Percentiles rank a stretch among this genome's conserved stretches.
Evolutionary conservation across 164 flowering plant species (phyloP).

Genomic region (Vitis riparia): DNA sequence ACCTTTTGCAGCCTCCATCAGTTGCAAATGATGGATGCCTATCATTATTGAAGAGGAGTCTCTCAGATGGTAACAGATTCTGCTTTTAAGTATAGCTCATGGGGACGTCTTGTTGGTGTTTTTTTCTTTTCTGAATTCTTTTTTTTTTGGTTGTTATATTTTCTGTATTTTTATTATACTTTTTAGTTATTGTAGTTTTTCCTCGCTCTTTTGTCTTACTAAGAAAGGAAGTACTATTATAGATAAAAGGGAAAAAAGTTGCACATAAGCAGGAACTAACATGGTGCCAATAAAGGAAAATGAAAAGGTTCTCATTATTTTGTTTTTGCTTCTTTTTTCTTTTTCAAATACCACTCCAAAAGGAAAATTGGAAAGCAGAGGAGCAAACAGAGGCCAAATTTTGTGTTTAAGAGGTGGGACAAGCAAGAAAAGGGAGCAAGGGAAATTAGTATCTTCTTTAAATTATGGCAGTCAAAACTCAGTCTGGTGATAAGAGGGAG

Average conservation of each 20-base stretch:
- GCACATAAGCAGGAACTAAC: not conserved
- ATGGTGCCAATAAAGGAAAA: not conserved
- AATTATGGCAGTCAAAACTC: too few species aligned
- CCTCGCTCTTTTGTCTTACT: not conserved
- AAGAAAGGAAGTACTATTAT: not conserved
- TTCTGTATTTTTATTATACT: not conserved
- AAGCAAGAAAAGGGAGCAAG: too few species aligned
- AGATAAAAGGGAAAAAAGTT: not conserved
- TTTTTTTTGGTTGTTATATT: not conserved
- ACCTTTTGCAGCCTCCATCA: constrained; percentile 38
- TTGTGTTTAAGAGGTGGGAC: too few species aligned
- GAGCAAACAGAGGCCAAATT: too few species aligned
- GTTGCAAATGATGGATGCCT: constrained; percentile 58
- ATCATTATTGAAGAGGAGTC: constrained; percentile 64
- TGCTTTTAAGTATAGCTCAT: not conserved
- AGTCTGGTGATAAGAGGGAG: too few species aligned
- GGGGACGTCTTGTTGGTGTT: not conserved
- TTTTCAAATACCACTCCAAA: too few species aligned
- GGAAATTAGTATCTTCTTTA: too few species aligned
- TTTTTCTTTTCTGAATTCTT: not conserved
- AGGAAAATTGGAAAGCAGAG: too few species aligned
- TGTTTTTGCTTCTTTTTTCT: too few species aligned
- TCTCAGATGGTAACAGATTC: constrained; percentile 53
- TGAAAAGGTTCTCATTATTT: too few species aligned
- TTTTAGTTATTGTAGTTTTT: not conserved